Base-by-base conservation (phyloP, 768 basidiomycete genomes). In the Rhodotorula diobovata region DNA sequence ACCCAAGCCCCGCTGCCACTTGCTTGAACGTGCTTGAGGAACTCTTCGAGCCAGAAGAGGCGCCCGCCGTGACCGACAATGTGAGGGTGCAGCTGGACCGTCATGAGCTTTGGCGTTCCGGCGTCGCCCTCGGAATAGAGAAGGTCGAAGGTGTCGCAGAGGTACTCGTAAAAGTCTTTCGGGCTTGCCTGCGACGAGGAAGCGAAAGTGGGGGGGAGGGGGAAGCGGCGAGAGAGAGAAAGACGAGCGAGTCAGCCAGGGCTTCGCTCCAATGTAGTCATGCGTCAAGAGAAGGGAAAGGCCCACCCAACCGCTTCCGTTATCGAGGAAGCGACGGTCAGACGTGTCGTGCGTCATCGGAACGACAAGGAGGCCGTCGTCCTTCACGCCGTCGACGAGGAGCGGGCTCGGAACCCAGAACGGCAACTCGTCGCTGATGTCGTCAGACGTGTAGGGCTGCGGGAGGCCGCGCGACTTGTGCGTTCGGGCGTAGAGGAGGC, bases 61-160 rank as follows among this genome's bases (percentile, higher is more conserved):
- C 75, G 72, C 51, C 75, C 75, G 7, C 63, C 65, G 16, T 73
- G 69, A 58, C 74, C 76, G 56, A 75, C 73, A 62, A 76, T 74
- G 59, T 76, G 77, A 34, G 76, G 77, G 68, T 75, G 76, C n/a
- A 74, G 71, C 34, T 68, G n/a, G 30, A 77, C 73, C 12, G 73
- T 73, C 76, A 68, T 73, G 63, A 66, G 61, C 67, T 61, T 64
- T 16, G 60, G 54, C 48, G 62, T 60, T 20, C 74, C 74, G 16
- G 51, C 61, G 30, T 64, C 61, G 37, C 74, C 74, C 35, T 76
- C 74, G 41, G 59, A 61, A 60, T 72, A 70, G n/a, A 76, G 37
- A 4, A 41, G 30, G 58, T 70, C 63, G 34, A 70, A 70, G 20
- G 41, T 55, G 60, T 71, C 70, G 63, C 67, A 56, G 35, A 32